These are phyloP conservation scores for Thyridium curvatum DNA, from an alignment of 2,329 filamentous ascomycete genomes.

Conservation along the genomic window DNA sequence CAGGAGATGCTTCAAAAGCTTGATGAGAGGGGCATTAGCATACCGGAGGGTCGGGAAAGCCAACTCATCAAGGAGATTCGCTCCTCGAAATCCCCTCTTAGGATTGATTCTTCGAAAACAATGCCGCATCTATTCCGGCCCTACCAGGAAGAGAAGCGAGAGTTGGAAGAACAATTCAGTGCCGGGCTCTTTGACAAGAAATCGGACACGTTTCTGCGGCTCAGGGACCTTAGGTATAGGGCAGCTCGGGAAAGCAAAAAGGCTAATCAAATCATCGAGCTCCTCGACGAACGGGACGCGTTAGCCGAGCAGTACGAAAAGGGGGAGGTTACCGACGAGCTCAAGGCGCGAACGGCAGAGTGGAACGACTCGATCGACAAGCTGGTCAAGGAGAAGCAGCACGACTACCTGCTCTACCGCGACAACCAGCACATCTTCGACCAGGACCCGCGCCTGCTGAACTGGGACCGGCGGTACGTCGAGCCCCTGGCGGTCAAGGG, in stretches of 20 bases:
- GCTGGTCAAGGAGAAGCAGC: conserved; percentile 22
- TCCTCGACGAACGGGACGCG: conserved; percentile 25
- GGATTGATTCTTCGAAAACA: background rate
- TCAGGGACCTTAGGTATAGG: conserved; percentile 9
- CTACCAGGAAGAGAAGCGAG: conserved; percentile 33
- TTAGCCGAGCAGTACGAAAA: conserved; percentile 13
- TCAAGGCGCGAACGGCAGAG: conserved; percentile 19
- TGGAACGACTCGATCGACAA: conserved; percentile 27
- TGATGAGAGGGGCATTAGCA: conserved; percentile 28
- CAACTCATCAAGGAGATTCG: conserved; percentile 14
- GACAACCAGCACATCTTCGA: conserved; percentile 50
- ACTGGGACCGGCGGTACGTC: conserved; percentile 64
- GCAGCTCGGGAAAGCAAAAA: conserved; percentile 8
- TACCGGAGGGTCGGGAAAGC: conserved; percentile 39
- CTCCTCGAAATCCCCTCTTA: no score
- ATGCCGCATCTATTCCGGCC: conserved; percentile 24
- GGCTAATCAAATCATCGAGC: conserved; percentile 9
- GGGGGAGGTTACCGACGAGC: conserved; percentile 11
- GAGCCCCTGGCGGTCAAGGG: conserved; percentile 58
- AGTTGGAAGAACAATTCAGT: conserved; percentile 23
- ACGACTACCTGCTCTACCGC: conserved; percentile 30
- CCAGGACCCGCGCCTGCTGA: conserved; percentile 44
- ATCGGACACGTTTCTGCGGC: conserved; percentile 1
- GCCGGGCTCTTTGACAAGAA: conserved; percentile 5
- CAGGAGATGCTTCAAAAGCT: conserved; percentile 18